Conservation (phyloP, 257 asterid species). For the Nicotiana attenuata region DNA sequence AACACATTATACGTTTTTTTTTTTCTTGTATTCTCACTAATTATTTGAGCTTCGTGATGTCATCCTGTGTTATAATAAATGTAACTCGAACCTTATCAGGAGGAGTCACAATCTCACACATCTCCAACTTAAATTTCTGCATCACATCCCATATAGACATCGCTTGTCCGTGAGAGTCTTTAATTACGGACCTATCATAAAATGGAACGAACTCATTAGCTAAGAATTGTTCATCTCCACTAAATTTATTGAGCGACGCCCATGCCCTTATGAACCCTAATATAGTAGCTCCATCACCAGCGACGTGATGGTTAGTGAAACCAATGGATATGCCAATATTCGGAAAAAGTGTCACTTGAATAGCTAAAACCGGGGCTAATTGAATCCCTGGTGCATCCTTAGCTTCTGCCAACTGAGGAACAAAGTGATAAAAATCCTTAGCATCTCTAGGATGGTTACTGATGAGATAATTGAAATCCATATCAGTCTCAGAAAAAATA, state of each 20-base stretch:
- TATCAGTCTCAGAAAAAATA: constrained; percentile 17
- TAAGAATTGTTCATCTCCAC: constrained; percentile 6
- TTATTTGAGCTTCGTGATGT: constrained; percentile 10
- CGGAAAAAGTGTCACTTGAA: constrained; percentile 46
- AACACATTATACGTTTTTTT: too few species aligned
- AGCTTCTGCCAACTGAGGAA: constrained; percentile 31
- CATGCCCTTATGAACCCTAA: constrained; percentile 32
- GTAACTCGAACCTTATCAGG: constrained; percentile 9
- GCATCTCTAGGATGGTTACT: constrained; percentile 29
- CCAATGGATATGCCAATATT: constrained; percentile 39
- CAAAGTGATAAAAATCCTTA: constrained; percentile 25
- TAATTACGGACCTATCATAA: constrained; percentile 35
- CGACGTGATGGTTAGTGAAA: constrained; percentile 27
- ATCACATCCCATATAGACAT: constrained; percentile 16
- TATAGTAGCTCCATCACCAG: constrained; percentile 37
- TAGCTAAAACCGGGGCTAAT: constrained; percentile 23
- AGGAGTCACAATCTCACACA: background rate
- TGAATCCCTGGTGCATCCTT: constrained; percentile 11
- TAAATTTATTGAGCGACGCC: constrained; percentile 16
- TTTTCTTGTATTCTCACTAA: too few species aligned
- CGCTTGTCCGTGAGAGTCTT: constrained; percentile 28
- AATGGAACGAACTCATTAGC: constrained; percentile 15
- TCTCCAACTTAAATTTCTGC: background rate
- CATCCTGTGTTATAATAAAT: background rate
- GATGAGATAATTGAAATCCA: constrained; percentile 25